Evolutionary conservation across 1,284 basidiomycete genomes (phyloP), one percentile per base, ranked within the genome.

Genomic region (Microstroma glucosiphilum): DNA sequence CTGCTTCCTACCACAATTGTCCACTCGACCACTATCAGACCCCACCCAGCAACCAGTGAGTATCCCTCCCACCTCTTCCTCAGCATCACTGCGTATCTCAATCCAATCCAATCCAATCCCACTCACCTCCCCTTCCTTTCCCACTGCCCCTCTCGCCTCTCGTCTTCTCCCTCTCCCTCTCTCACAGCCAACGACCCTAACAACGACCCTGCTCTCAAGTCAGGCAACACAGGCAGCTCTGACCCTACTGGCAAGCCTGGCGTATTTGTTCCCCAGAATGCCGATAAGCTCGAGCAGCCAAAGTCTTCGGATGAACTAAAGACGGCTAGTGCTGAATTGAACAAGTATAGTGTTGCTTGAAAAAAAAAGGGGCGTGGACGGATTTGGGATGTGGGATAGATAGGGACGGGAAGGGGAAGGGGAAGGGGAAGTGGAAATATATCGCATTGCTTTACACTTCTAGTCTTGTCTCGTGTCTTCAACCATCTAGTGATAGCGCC

Each of bases 271-370:
- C 46, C 46, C 23, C n/a, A 48, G 7, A 23, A 48, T 12, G 46
- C 46, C 17, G 17, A n/a, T n/a, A 48, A 48, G 46, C 46, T 48
- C 46, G 46, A 48, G 46, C 17, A 48, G 46, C 46, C 46, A n/a
- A 48, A 48, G 46, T n/a, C n/a, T 94, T 1, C 93, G 96, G 80
- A 91, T 92, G n/a, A 97, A 83, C 89, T 96, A 92, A 69, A 96
- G 96, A 1, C 68, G 69, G 88, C 91, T 87, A 76, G 96, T 96
- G 79, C 97, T 94, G 37, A 97, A 82, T 1, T 97, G 86, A 64
- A 97, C 87, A 79, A 48, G 46, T 48, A 48, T 7, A 48, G 46
- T 48, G 30, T 37, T 37, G 30, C 30, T 37, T 37, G 30, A 37
- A 9, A 9, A 37, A 9, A 37, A 9, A 9, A 37, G 30, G 30